These are phyloP conservation scores for Yamadazyma ubonensis DNA, from an alignment of 805 yeast genomes.

Conservation along the genomic window DNA sequence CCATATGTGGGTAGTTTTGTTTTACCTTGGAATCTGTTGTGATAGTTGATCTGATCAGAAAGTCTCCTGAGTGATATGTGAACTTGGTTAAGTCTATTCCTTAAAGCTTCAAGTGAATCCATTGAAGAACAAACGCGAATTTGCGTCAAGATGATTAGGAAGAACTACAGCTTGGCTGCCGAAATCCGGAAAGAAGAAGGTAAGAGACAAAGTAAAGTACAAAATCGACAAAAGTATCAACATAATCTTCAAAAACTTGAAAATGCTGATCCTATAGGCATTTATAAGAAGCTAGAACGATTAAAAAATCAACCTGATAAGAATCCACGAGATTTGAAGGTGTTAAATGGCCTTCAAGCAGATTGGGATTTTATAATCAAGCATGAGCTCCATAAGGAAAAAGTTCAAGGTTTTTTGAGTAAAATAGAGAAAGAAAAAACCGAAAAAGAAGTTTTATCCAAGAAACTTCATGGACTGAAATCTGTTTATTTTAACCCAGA, in stretches of 20 bases:
- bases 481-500: conserved; percentile 67
- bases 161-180: conserved; percentile 35
- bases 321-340: conserved; percentile 12
- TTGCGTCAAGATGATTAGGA: conserved; percentile 21
- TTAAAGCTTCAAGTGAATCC: conserved; percentile 39
- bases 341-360: conserved; percentile 27
- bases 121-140: conserved; percentile 8
- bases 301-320: conserved; percentile 19
- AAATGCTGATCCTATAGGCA: conserved; percentile 34
- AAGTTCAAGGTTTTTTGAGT: conserved; percentile 24
- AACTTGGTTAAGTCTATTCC: conserved; percentile 43
- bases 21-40: conserved; percentile 35
- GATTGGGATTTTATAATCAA: conserved; percentile 42
- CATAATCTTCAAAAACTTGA: conserved; percentile 25
- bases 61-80: conserved; percentile 39
- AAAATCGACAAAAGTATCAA: conserved; percentile 35
- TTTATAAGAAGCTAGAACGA: conserved; percentile 31
- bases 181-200: conserved; percentile 38
- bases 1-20: conserved; percentile 49
- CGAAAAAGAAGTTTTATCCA: conserved; percentile 17
- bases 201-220: conserved; percentile 35
- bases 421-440: conserved; percentile 19
- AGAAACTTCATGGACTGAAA: conserved; percentile 40
- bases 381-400: conserved; percentile 33
- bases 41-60: conserved; percentile 36